Percentiles rank a stretch among this genome's conserved stretches.
phyloP scores from a whole-genome alignment of 176 grass and related monocot genomes.

The Phragmites australis region DNA sequence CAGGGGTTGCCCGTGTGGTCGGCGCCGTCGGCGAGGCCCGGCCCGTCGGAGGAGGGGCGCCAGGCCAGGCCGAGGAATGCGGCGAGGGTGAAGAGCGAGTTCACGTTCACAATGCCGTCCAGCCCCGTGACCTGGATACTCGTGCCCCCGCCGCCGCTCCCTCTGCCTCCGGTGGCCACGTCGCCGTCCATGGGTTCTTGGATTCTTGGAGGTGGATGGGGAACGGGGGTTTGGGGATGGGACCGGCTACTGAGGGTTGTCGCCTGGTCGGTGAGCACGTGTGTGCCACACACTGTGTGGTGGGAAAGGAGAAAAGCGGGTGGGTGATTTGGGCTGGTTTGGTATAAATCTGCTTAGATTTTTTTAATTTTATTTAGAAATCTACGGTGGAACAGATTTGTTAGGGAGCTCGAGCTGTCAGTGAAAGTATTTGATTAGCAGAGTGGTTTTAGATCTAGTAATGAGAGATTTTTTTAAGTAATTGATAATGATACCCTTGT shows the following conservation, averaged over 20 bases:
- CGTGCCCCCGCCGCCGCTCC: conserved; percentile 47
- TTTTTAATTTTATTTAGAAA: no score
- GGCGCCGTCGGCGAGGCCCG: conserved; percentile 39
- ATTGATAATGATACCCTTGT: no score
- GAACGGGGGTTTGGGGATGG: conserved; percentile 1
- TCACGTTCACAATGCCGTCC: conserved; percentile 96
- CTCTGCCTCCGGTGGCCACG: not conserved
- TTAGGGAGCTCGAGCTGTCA: no score
- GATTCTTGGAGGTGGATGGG: not conserved
- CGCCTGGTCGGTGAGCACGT: conserved; percentile 16
- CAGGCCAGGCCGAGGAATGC: conserved; percentile 75
- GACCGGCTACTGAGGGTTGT: not conserved
- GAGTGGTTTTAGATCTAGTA: no score
- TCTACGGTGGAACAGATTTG: no score
- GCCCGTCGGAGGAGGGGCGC: conserved; percentile 57
- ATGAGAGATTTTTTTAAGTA: no score
- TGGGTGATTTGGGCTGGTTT: no score
- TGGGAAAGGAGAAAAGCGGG: no score
- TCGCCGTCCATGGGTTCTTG: conserved; percentile 33
- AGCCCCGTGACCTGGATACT: conserved; percentile 84
- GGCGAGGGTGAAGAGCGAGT: conserved; percentile 88
- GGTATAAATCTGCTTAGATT: no score
- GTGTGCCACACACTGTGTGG: no score
- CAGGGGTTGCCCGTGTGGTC: conserved; percentile 35
- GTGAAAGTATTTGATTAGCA: no score